Evolutionary conservation across 2,329 filamentous ascomycete species (phyloP).

Genomic region (Fusarium lyarnte): DNA sequence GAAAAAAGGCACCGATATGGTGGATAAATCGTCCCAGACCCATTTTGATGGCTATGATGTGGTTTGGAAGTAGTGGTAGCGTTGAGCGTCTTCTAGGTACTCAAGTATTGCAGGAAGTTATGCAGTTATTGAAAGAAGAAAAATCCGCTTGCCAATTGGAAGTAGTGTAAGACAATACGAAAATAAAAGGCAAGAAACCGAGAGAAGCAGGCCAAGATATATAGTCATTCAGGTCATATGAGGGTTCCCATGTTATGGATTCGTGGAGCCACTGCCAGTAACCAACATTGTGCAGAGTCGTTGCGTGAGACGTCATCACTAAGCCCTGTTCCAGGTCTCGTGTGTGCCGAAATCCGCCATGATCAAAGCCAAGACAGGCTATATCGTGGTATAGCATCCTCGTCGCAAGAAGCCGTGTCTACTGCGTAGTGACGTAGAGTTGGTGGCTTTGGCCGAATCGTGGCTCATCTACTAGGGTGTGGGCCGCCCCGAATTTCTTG

Average conservation of each 20-base stretch:
- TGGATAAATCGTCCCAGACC: conserved; percentile 61
- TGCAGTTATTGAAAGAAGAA: not conserved
- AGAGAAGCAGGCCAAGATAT: conserved; percentile 24
- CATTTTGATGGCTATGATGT: conserved; percentile 49
- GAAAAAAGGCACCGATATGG: conserved; percentile 66
- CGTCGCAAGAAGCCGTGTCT: conserved; percentile 27
- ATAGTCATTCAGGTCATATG: conserved; percentile 5
- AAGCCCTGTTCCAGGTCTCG: conserved; percentile 23
- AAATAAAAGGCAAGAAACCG: not conserved
- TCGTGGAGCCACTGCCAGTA: conserved; percentile 11
- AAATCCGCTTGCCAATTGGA: not conserved
- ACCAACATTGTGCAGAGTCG: conserved; percentile 29
- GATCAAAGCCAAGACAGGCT: conserved; percentile 26
- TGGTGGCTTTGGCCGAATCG: conserved; percentile 41
- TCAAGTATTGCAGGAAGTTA: not conserved
- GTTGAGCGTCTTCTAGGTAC: not conserved
- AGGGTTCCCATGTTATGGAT: conserved; percentile 3
- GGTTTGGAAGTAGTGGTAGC: not conserved
- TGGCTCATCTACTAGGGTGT: conserved; percentile 31
- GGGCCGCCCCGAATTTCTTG: conserved; percentile 34
- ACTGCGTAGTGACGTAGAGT: conserved; percentile 38
- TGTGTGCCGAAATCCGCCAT: conserved; percentile 27
- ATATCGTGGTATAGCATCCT: conserved; percentile 17
- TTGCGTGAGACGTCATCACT: conserved; percentile 41
- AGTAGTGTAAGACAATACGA: conserved; percentile 5